Evolutionary conservation across 192 early-diverging fungal genomes (phyloP), one percentile per base, ranked within the genome.

Genomic region (Podochytrium sp.): DNA sequence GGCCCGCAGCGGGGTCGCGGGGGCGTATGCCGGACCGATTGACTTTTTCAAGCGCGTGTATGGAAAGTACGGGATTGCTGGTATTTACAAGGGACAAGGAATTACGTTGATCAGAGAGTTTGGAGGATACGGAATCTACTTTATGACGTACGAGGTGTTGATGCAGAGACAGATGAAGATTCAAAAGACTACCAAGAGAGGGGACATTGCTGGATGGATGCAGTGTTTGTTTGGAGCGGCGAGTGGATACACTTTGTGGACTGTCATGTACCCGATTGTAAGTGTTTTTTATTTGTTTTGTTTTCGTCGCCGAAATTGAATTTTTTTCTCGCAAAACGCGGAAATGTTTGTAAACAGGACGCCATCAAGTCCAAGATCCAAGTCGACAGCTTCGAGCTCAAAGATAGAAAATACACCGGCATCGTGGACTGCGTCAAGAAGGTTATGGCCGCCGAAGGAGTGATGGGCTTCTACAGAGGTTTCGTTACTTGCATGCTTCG

Each of bases 331-430:
- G 20, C 33, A 39, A 39, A 62, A 62, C 7, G 2, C 52, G 35
- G n/a, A 10, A 33, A 10, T 49, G 18, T 53, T 51, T 71, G 29
- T 3, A 30, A 40, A 18, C 59, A 80, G 79, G 96, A 98, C 81
- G 89, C 91, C 43, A 87, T 99, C 80, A 99, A 99, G 81, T 93
- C 92, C 79, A 95, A 95, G 80, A 76, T 99, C 35, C 97, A 99
- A 80, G 96, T 94, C 2, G 95, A 99, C 77, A 89, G 85, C 1
- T 94, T 99, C 78, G 81, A 86, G 20, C 72, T 79, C 0, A 65
- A 63, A 3, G 84, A 84, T 12, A 86, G 89, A 65, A 86, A 89
- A 71, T 99, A 95, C 79, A 83, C 62, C 38, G 88, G 90, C 20
- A 79, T 88, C 2, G 14, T 93, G 20, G 95, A 99, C 76, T 97